These are phyloP conservation scores for Leptomonas pyrrhocoris DNA, from an alignment of 208 protist species.

Conservation along the genomic window DNA sequence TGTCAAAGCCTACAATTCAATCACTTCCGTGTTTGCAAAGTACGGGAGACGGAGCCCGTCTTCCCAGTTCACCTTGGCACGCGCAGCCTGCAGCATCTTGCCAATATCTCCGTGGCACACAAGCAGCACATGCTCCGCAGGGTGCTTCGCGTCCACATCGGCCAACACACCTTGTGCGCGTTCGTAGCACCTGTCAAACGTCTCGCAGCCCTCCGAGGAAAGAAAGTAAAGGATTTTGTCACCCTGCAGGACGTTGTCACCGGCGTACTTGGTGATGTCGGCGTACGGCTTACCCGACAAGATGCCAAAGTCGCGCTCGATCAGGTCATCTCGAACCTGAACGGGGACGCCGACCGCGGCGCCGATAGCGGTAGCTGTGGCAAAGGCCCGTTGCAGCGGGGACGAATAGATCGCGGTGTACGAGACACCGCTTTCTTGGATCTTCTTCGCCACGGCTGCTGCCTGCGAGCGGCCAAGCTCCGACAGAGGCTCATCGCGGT, in stretches of 20 bases:
- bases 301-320: slow-evolving; percentile 90
- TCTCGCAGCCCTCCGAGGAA: slow-evolving; percentile 62
- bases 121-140: slow-evolving; percentile 73
- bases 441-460: slow-evolving; percentile 45
- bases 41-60: slow-evolving; percentile 75
- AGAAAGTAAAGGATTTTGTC: slow-evolving; percentile 91
- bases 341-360: slow-evolving; percentile 46
- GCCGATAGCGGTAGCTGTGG: slow-evolving; percentile 73
- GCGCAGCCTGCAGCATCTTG: slow-evolving; percentile 88
- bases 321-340: slow-evolving; percentile 55
- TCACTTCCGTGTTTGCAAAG: slow-evolving; percentile 85
- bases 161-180: slow-evolving; percentile 70
- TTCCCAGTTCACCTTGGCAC: slow-evolving; percentile 62
- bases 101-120: slow-evolving; percentile 92
- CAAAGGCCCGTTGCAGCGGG: slow-evolving; percentile 70
- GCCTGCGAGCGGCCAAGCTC: slow-evolving; percentile 74
- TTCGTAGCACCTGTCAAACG: slow-evolving; percentile 75
- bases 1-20: slow-evolving; percentile 34
- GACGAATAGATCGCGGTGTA: slow-evolving; percentile 80
- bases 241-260: slow-evolving; percentile 70
- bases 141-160: slow-evolving; percentile 55
- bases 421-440: slow-evolving; percentile 40
- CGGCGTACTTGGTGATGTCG: slow-evolving; percentile 69
- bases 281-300: slow-evolving; percentile 77
- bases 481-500: slow-evolving; percentile 81